These are phyloP conservation scores for Thelephora aurantiotincta DNA, from an alignment of 768 basidiomycete genomes.

Conservation along the genomic window DNA sequence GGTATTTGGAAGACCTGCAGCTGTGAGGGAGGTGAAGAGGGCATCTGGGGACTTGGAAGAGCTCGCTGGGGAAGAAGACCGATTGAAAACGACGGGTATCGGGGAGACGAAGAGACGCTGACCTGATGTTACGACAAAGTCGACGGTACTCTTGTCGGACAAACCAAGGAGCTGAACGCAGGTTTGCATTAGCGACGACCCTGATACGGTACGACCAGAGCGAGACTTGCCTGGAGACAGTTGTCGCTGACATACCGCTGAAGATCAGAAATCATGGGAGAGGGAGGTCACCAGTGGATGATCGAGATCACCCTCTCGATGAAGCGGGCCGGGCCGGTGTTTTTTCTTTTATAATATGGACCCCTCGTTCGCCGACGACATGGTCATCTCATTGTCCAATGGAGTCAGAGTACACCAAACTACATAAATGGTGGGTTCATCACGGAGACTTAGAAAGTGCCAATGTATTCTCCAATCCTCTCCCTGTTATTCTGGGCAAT, in stretches of 20 bases:
- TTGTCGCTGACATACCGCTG: conserved; percentile 71
- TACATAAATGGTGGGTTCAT: too few species aligned
- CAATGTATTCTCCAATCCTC: conserved; percentile 90
- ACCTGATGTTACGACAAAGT: conserved; percentile 84
- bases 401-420: too few species aligned
- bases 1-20: conserved; percentile 70
- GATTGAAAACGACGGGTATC: conserved; percentile 3
- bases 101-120: conserved; percentile 11
- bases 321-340: too few species aligned
- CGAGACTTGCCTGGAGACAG: conserved; percentile 41
- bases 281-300: not conserved
- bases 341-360: too few species aligned
- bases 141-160: conserved; percentile 71
- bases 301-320: too few species aligned
- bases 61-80: conserved; percentile 35
- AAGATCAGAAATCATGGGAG: conserved; percentile 45
- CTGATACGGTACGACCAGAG: not conserved
- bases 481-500: conserved; percentile 95
- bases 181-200: conserved; percentile 1
- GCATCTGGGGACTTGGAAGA: conserved; percentile 70
- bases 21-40: conserved; percentile 61
- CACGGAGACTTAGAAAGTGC: conserved; percentile 48
- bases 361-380: too few species aligned
- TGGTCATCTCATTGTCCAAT: too few species aligned
- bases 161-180: conserved; percentile 62